A percentile compares a stretch with the other conserved stretches of the same genome.
Conservation (phyloP, 225 moss, liverwort and hornwort species). For the Thuidium tamariscinum region DNA sequence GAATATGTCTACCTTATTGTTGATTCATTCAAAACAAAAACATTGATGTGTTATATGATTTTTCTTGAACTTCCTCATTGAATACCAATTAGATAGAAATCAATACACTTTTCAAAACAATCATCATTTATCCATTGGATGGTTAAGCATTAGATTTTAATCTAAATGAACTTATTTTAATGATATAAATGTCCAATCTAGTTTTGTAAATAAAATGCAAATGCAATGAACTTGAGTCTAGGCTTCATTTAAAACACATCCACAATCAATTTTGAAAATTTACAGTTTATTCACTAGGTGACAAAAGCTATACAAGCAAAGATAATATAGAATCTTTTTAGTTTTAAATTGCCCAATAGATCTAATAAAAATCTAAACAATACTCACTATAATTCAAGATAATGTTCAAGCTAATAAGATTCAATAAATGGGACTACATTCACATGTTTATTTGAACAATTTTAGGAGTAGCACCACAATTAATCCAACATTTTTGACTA, state of each 20-base stretch:
- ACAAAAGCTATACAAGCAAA: background rate
- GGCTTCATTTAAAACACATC: accelerated
- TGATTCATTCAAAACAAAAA: background rate
- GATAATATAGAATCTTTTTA: no score
- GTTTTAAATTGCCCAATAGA: background rate
- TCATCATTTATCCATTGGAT: background rate
- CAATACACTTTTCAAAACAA: background rate
- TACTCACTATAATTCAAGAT: no score
- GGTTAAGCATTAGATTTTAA: background rate
- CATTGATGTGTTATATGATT: accelerated
- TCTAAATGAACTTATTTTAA: background rate
- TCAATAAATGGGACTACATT: no score
- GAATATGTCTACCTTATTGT: background rate
- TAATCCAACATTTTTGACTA: background rate
- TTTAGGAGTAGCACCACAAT: accelerated
- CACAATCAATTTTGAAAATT: background rate
- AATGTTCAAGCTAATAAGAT: no score
- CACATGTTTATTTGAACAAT: background rate
- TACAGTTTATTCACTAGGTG: background rate
- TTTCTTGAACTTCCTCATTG: background rate
- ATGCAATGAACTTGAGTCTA: background rate
- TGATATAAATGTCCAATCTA: background rate
- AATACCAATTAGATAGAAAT: background rate
- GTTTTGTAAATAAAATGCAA: background rate
- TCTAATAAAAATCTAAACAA: background rate